Evolutionary conservation across 805 yeast species (phyloP), one percentile per base, ranked within the genome.

Genomic region (Metschnikowia lochheadii): DNA sequence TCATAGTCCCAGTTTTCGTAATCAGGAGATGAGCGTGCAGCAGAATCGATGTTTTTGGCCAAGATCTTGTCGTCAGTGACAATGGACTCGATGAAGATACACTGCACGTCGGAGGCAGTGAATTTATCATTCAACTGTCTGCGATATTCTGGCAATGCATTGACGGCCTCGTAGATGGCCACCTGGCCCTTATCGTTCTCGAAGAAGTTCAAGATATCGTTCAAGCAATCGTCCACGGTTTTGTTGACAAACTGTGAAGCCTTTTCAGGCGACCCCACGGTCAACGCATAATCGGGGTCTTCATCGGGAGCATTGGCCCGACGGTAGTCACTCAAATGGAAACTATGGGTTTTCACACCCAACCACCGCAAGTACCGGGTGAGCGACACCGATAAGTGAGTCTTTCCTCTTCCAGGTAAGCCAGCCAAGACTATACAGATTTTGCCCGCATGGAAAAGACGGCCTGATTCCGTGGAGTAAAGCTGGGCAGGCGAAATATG

Each of bases 81-180:
- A 33, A 88, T 75, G 40, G 94, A 85, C 69, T 94, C 99, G 51
- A 94, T 89, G 66, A 91, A 94, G 48, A 94, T 67, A 26, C 86
- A 85, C 65, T 87, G 91, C 51, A 91, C 84, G 56, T 82, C 81
- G 52, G 78, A 72, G 40, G 72, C 69, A 6, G 73, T 69, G 59
- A 92, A 82, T 51, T 68, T 67, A 33, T 76, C 75, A 26, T 78
- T 79, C 36, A 92, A 68, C 31, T 77, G 79, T 6, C 75, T 60
- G 58, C 99, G 77, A 57, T 85, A 86, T 46, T 77, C 75, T 18
- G 85, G 81, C 44, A 85, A 71, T 5, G 94, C 96, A 65, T 94
- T 94, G 46, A 94, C 87, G 0, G 98, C 98, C 68, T 94, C 99
- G 67, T 88, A 94, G 20, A 94, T 88, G 5, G 96, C 99, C 32